Percentiles rank a stretch among this genome's conserved stretches.
Evolutionary conservation across 2,329 filamentous ascomycete species (phyloP).

Genomic region (Claviceps maximensis): DNA sequence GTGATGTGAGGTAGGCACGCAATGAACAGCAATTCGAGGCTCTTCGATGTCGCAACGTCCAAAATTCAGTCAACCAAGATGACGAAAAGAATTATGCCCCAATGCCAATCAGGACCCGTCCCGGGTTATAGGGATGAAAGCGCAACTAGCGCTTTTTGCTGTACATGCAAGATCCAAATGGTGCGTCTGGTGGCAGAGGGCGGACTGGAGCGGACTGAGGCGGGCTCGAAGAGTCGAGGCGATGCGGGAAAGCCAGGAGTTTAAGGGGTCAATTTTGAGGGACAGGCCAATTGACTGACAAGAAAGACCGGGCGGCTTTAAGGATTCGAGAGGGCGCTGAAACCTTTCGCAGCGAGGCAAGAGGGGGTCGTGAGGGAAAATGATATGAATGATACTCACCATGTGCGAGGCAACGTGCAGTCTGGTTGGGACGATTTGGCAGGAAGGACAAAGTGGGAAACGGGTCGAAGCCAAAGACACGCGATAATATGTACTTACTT

Average conservation of each 20-base stretch:
- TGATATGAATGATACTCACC: slow-evolving; percentile 1
- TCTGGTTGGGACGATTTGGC: background rate
- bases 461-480: background rate
- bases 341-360: background rate
- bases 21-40: background rate
- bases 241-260: background rate
- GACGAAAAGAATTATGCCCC: background rate
- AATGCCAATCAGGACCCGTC: background rate
- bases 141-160: background rate
- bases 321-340: background rate
- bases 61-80: background rate
- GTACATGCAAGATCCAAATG: background rate
- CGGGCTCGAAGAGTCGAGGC: background rate
- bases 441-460: background rate
- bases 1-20: background rate
- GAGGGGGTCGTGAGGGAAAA: background rate
- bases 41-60: background rate
- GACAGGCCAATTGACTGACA: background rate
- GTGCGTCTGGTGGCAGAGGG: background rate
- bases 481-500: background rate
- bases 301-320: background rate
- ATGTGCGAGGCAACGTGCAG: background rate
- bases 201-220: no score
- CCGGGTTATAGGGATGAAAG: background rate
- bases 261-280: background rate